phyloP scores from a whole-genome alignment of 805 yeast species.

The Candida xyloterini region DNA sequence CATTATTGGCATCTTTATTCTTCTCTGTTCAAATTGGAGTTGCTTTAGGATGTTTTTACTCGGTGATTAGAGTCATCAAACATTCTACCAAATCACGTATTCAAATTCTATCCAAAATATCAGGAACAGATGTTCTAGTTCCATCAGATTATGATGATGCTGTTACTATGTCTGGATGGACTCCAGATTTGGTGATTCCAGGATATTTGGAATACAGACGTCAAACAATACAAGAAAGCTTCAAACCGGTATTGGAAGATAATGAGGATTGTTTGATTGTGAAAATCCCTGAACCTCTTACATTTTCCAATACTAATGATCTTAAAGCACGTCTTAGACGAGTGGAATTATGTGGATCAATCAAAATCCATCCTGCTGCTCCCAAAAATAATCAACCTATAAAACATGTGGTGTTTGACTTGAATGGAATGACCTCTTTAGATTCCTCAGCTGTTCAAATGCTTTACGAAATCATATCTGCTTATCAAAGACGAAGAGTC shows the following conservation, averaged over 20 bases:
- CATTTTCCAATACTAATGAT: constrained; percentile 82
- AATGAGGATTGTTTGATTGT: constrained; percentile 75
- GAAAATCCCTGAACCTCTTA: constrained; percentile 82
- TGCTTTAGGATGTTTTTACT: constrained; percentile 78
- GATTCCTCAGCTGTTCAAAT: constrained; percentile 82
- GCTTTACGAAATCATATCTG: constrained; percentile 54
- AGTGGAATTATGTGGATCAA: constrained; percentile 74
- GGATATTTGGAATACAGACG: constrained; percentile 9
- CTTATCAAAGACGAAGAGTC: constrained; percentile 54
- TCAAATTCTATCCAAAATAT: constrained; percentile 72
- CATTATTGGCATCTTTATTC: constrained; percentile 59
- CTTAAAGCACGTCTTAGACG: constrained; percentile 63
- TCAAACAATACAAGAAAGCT: not conserved
- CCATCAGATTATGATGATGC: constrained; percentile 60
- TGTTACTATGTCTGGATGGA: constrained; percentile 10
- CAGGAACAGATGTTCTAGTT: constrained; percentile 58
- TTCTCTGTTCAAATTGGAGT: constrained; percentile 89
- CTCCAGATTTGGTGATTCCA: constrained; percentile 15
- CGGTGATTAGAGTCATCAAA: constrained; percentile 72
- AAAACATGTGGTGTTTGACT: constrained; percentile 65
- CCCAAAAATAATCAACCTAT: constrained; percentile 34
- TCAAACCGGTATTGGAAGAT: constrained; percentile 35
- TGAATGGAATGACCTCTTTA: constrained; percentile 76
- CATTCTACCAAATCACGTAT: constrained; percentile 81
- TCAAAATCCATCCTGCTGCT: constrained; percentile 67